Evolutionary conservation across 768 basidiomycete species (phyloP).

Genomic region (Hemileccinum rubropunctum): DNA sequence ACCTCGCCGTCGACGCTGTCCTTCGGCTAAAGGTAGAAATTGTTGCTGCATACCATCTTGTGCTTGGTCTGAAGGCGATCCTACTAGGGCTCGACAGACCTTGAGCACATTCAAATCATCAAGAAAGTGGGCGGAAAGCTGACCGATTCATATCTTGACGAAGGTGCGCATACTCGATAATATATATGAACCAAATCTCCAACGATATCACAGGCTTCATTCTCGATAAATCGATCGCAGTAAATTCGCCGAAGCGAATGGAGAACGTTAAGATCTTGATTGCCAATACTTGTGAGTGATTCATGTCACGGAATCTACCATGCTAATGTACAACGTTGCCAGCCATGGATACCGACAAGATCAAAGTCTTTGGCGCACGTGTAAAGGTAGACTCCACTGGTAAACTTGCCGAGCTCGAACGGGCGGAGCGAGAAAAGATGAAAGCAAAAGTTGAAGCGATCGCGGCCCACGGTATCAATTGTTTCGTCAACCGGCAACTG

Average conservation of each 20-base stretch:
- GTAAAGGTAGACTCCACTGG: conserved; percentile 95
- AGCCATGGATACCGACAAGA: conserved; percentile 99
- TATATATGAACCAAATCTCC: not conserved
- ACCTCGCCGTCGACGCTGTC: conserved; percentile 96
- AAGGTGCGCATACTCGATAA: conserved; percentile 50
- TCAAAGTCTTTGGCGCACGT: conserved; percentile 97
- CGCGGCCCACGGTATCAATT: conserved; percentile 91
- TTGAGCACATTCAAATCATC: conserved; percentile 99
- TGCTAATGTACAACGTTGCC: not conserved
- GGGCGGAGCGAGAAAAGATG: conserved; percentile 99
- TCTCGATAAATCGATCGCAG: conserved; percentile 91
- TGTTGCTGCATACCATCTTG: not conserved
- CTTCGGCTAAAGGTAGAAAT: conserved; percentile 75
- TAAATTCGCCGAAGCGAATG: conserved; percentile 91
- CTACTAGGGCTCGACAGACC: conserved; percentile 83
- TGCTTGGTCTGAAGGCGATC: conserved; percentile 1
- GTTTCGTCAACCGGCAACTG: conserved; percentile 96
- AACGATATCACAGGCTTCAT: conserved; percentile 72
- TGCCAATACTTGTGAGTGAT: conserved; percentile 88
- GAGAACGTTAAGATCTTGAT: conserved; percentile 96
- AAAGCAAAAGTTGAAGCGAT: conserved; percentile 96
- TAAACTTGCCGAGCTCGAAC: conserved; percentile 96
- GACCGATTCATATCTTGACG: conserved; percentile 96
- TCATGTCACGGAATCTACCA: not conserved
- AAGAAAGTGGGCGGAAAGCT: conserved; percentile 99